Evolutionary conservation across 2,329 filamentous ascomycete species (phyloP).

Genomic region (Mycosphaerelloides madeirae): DNA sequence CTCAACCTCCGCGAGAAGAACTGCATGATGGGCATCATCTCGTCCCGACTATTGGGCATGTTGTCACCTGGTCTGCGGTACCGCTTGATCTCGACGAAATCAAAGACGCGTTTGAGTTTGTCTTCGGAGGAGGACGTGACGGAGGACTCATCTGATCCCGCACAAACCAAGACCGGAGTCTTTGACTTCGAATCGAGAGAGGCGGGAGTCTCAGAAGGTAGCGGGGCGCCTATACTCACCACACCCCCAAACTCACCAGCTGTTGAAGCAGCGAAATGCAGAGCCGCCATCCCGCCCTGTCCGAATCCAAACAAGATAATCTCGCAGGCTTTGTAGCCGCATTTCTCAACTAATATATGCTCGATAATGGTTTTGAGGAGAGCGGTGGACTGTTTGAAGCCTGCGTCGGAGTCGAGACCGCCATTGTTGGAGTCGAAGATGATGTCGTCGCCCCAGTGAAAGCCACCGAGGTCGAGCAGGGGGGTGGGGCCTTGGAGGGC

Average conservation of each 20-base stretch:
- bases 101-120: constrained; percentile 51
- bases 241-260: constrained; percentile 51
- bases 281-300: constrained; percentile 54
- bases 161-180: constrained; percentile 61
- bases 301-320: constrained; percentile 54
- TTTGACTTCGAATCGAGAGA: constrained; percentile 48
- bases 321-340: constrained; percentile 46
- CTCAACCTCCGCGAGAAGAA: constrained; percentile 66
- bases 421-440: constrained; percentile 50
- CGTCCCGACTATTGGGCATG: constrained; percentile 78
- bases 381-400: constrained; percentile 43
- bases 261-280: constrained; percentile 37
- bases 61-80: constrained; percentile 68
- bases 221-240: constrained; percentile 58
- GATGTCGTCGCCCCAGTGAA: constrained; percentile 59
- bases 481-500: constrained; percentile 66
- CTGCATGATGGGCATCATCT: constrained; percentile 87
- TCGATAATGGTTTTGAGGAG: constrained; percentile 44
- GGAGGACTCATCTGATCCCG: constrained; percentile 46
- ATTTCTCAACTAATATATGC: constrained; percentile 44
- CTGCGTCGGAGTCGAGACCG: constrained; percentile 52
- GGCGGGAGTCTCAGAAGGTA: constrained; percentile 48
- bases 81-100: constrained; percentile 60
- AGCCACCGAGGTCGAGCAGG: constrained; percentile 63
- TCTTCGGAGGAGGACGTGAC: constrained; percentile 61